Percentiles rank a stretch among this genome's conserved stretches.
These are phyloP conservation scores for Handroanthus guayacan DNA, from an alignment of 257 asterid species.

Conservation along the genomic window DNA sequence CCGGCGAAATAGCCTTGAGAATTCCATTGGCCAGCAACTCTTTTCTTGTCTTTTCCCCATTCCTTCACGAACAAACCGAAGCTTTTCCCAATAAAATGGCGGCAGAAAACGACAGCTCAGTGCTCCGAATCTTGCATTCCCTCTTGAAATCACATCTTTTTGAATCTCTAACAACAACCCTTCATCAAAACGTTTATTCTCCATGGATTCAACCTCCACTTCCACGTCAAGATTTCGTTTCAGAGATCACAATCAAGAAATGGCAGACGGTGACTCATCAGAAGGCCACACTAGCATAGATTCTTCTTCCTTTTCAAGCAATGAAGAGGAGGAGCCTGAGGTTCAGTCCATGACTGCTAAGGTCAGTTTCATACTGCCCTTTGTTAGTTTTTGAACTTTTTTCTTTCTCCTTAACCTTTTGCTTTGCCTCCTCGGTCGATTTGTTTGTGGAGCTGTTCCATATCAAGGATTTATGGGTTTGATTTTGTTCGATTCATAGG, in stretches of 20 bases:
- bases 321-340: conserved; percentile 50
- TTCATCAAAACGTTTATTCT: conserved; percentile 7
- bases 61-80: conserved; percentile 55
- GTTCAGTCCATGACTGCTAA: conserved; percentile 84
- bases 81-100: conserved; percentile 48
- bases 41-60: conserved; percentile 22
- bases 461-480: not conserved
- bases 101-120: conserved; percentile 35
- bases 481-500: conserved; percentile 42
- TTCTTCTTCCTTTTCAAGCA: conserved; percentile 54
- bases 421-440: not conserved
- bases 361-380: conserved; percentile 45
- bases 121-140: conserved; percentile 8
- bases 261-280: conserved; percentile 41
- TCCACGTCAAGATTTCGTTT: conserved; percentile 57
- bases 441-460: not conserved
- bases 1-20: not conserved
- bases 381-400: not conserved
- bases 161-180: conserved; percentile 2
- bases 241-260: conserved; percentile 58
- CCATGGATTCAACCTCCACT: conserved; percentile 48
- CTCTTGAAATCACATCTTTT: not conserved
- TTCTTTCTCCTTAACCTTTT: too few species aligned
- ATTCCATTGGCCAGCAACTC: conserved; percentile 39
- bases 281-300: conserved; percentile 50